Conservation (phyloP, 305 asterid genomes). For the Stenogyne calaminthoides region DNA sequence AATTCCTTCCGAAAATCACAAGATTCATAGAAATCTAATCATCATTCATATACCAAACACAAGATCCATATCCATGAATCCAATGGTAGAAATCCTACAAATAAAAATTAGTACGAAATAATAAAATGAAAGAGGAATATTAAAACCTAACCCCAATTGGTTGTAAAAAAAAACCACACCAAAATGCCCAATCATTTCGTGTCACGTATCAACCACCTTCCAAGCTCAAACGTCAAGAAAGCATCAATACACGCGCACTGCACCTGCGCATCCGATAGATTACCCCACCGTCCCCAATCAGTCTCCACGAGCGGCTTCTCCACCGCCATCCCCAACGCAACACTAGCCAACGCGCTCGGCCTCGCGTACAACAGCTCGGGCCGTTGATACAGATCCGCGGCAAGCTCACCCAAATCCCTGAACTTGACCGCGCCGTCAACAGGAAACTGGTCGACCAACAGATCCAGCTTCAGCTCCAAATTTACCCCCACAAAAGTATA, state of each 20-base stretch:
- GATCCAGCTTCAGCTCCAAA: neutral
- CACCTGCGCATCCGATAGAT: slow-evolving; percentile 17
- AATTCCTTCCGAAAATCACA: no score
- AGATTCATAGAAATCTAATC: no score
- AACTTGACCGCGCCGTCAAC: neutral
- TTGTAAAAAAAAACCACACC: no score
- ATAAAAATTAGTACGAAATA: no score
- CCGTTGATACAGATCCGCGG: neutral
- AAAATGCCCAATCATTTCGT: neutral
- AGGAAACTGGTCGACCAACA: neutral
- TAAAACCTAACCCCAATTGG: no score
- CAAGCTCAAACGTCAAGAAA: slow-evolving; percentile 33
- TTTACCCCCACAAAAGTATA: neutral
- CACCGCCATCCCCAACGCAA: neutral
- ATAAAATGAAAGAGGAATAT: no score
- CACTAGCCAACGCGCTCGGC: neutral
- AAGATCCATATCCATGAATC: no score
- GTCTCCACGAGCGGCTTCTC: neutral
- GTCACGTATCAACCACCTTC: neutral
- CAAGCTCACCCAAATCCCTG: neutral
- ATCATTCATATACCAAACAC: no score
- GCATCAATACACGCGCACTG: slow-evolving; percentile 41
- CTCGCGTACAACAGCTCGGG: neutral
- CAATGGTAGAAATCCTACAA: no score
- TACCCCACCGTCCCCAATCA: neutral